Evolutionary conservation across 441 rosid genomes (phyloP), one percentile per base, ranked within the genome.

Genomic region (Populus tomentosa): DNA sequence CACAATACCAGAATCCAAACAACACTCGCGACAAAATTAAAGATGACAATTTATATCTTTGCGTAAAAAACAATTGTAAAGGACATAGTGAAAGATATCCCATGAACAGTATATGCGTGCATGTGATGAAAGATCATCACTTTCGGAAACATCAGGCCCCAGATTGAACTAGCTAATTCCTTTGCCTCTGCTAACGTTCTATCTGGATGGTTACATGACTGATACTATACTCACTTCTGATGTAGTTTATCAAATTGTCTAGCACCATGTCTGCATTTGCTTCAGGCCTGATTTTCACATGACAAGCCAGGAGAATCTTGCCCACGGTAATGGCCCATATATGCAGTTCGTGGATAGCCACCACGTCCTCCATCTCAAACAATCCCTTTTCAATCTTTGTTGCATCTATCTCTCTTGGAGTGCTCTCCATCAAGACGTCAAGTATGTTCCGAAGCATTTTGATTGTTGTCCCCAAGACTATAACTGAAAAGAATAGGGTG

Each of bases 321-420:
- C 95, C 92, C 23, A 91, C 86, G 2, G 94, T 90, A 67, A 91
- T 91, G 66, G 93, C 92, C 93, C 95, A 91, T 73, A 89, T 89
- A 80, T 89, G 95, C 78, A 91, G 84, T 75, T 90, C 90, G 56
- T 90, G 95, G 75, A 88, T 33, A 14, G 91, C 88, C 59, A 86
- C 78, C 66, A 91, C 89, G 77, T 88, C 94, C 13, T 87, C 89
- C 89, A 90, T 87, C 82, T 81, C 88, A 14, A 89, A 83, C 8
- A 90, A 79, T 59, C 89, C 90, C 81, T 75, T 80, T 75, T 86
- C 86, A 6, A 88, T 89, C 80, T 82, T 85, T 1, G 87, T 80
- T 36, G 91, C 89, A 77, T 90, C 91, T 33, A 91, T 82, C 84
- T 85, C 90, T 62, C 88, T 78, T n/a, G 89, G 91, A 7, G 93